Evolutionary conservation across 2,329 filamentous ascomycete species (phyloP).

Genomic region (Capronia epimyces): DNA sequence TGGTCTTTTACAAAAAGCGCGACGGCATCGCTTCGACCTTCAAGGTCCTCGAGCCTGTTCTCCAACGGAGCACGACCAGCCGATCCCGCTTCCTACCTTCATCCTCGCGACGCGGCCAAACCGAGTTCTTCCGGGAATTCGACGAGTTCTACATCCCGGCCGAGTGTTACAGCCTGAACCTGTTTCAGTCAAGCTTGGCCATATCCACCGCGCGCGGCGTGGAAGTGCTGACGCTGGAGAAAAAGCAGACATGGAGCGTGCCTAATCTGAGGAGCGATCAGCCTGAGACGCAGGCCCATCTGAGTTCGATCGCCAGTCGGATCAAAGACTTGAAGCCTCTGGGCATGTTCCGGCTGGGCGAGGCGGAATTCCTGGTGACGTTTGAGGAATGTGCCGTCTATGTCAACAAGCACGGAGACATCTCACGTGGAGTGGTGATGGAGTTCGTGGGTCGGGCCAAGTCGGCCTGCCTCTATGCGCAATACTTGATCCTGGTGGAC

Average conservation of each 20-base stretch:
- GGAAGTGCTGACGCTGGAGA: conserved; percentile 92
- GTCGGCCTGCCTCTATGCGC: conserved; percentile 80
- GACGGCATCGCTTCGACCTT: conserved; percentile 90
- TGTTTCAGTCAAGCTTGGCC: conserved; percentile 91
- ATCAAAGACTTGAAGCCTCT: conserved; percentile 78
- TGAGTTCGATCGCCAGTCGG: conserved; percentile 76
- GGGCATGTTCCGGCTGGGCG: conserved; percentile 92
- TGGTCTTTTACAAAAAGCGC: conserved; percentile 96
- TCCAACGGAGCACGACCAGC: conserved; percentile 85
- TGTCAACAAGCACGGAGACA: conserved; percentile 95
- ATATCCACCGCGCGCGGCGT: conserved; percentile 88
- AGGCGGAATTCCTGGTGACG: conserved; percentile 84
- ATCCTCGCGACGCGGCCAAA: conserved; percentile 60
- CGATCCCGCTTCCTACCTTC: conserved; percentile 61
- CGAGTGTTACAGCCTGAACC: conserved; percentile 89
- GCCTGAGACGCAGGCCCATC: conserved; percentile 54
- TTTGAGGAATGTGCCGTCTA: conserved; percentile 97
- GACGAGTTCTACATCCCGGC: conserved; percentile 98
- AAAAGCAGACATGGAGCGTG: conserved; percentile 91
- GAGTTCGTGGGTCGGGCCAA: conserved; percentile 95
- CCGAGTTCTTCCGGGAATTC: conserved; percentile 95
- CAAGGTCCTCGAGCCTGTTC: conserved; percentile 89
- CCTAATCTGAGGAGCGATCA: conserved; percentile 67
- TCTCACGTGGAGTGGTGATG: conserved; percentile 91
- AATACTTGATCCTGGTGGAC: conserved; percentile 89